A percentile compares a stretch with the other conserved stretches of the same genome.
phyloP scores from a whole-genome alignment of 1,284 basidiomycete species.

The Hypsizygus ulmarius region DNA sequence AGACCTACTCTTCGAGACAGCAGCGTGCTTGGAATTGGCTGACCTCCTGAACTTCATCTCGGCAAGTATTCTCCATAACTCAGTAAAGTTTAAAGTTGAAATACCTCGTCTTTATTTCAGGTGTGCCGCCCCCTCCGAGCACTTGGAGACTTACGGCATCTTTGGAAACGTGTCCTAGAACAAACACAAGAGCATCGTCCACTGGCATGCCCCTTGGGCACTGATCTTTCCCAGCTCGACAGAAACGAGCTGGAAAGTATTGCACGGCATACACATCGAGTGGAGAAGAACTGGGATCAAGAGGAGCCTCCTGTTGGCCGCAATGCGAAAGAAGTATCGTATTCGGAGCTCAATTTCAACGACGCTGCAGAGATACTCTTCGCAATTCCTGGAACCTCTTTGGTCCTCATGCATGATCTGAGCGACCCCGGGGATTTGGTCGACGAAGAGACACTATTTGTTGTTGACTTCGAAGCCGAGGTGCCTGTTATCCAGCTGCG shows the following conservation, averaged over 20 bases:
- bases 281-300: background rate
- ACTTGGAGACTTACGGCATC: background rate
- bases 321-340: background rate
- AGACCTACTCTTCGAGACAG: background rate
- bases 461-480: background rate
- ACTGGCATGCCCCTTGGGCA: conserved; percentile 1
- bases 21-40: background rate
- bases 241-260: background rate
- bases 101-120: background rate
- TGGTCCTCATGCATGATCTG: background rate
- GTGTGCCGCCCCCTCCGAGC: background rate
- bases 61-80: background rate
- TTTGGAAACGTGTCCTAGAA: background rate
- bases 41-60: background rate
- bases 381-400: background rate
- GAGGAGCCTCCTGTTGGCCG: background rate
- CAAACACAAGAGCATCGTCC: background rate
- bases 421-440: background rate
- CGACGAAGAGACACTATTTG: background rate
- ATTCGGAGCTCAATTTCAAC: too few relatives aligned
- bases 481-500: background rate
- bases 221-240: background rate
- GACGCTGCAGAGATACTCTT: background rate
- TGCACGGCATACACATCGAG: background rate
- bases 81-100: too few relatives aligned